Conservation (phyloP, 495 filamentous ascomycete species). For the Penicillium maclennaniae region DNA sequence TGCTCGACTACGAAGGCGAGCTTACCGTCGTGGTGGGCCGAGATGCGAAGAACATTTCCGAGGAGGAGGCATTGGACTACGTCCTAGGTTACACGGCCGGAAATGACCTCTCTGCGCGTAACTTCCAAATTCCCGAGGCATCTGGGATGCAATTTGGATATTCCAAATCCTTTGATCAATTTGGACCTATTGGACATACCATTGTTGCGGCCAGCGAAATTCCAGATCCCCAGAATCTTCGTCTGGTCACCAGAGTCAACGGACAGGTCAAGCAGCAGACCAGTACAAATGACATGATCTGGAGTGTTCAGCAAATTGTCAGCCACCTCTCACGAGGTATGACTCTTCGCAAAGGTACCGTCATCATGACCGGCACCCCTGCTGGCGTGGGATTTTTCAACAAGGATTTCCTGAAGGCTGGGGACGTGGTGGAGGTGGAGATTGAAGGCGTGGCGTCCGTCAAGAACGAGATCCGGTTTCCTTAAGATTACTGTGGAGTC, state of each 20-base stretch:
- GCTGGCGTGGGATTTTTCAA: conserved; percentile 55
- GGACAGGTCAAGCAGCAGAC: conserved; percentile 61
- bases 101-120: conserved; percentile 53
- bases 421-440: too few species aligned
- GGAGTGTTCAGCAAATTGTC: conserved; percentile 61
- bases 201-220: conserved; percentile 45
- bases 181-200: conserved; percentile 53
- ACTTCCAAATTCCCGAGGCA: conserved; percentile 53
- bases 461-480: too few species aligned
- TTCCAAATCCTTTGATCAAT: conserved; percentile 52
- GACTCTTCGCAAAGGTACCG: conserved; percentile 63
- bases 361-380: conserved; percentile 72
- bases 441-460: too few species aligned
- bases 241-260: conserved; percentile 60
- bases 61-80: conserved; percentile 46
- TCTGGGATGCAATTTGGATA: conserved; percentile 58
- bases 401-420: too few species aligned
- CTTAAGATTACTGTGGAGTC: too few species aligned
- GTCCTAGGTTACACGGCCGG: conserved; percentile 57
- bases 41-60: conserved; percentile 39
- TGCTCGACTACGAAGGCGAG: conserved; percentile 54
- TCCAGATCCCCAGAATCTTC: conserved; percentile 55
- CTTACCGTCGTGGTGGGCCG: conserved; percentile 55
- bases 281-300: conserved; percentile 66
- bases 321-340: conserved; percentile 61